phyloP scores from a whole-genome alignment of 2,329 filamentous ascomycete species.

The Hypoxylon sp. region DNA sequence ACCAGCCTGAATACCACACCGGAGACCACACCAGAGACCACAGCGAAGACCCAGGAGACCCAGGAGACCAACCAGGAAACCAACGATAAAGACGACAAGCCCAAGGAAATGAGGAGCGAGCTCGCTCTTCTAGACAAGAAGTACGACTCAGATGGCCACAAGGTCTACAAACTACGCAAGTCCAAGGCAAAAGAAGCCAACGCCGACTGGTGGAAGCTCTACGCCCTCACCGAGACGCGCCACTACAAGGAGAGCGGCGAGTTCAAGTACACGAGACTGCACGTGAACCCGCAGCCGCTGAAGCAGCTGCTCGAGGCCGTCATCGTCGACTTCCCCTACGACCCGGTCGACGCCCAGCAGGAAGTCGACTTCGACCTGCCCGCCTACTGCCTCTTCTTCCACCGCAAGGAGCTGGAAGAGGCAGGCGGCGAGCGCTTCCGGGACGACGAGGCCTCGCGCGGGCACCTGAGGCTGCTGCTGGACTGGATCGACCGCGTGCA shows the following conservation, averaged over 20 bases:
- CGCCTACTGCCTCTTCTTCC: constrained; percentile 46
- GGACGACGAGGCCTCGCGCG: constrained; percentile 41
- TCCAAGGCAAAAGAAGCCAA: constrained; percentile 20
- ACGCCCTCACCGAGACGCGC: constrained; percentile 46
- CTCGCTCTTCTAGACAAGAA: constrained; percentile 40
- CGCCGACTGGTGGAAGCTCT: constrained; percentile 46
- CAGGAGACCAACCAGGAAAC: constrained; percentile 5
- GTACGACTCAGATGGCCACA: constrained; percentile 43
- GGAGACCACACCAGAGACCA: not conserved
- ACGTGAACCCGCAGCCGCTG: constrained; percentile 46
- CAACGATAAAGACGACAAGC: constrained; percentile 28
- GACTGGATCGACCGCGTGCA: constrained; percentile 49
- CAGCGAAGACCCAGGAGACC: constrained; percentile 2
- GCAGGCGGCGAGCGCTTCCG: constrained; percentile 45
- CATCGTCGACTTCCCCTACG: constrained; percentile 43
- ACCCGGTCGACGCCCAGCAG: constrained; percentile 43
- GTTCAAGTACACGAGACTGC: constrained; percentile 40
- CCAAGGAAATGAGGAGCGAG: constrained; percentile 46
- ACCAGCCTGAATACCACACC: no score
- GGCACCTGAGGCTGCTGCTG: constrained; percentile 43
- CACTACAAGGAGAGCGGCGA: constrained; percentile 35
- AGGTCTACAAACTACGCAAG: constrained; percentile 44
- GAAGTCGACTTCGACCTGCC: constrained; percentile 37
- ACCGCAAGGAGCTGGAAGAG: constrained; percentile 42
- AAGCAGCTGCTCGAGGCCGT: constrained; percentile 47